Conservation (phyloP, 148 eudicot genomes). For the Mesembryanthemum crystallinum region DNA sequence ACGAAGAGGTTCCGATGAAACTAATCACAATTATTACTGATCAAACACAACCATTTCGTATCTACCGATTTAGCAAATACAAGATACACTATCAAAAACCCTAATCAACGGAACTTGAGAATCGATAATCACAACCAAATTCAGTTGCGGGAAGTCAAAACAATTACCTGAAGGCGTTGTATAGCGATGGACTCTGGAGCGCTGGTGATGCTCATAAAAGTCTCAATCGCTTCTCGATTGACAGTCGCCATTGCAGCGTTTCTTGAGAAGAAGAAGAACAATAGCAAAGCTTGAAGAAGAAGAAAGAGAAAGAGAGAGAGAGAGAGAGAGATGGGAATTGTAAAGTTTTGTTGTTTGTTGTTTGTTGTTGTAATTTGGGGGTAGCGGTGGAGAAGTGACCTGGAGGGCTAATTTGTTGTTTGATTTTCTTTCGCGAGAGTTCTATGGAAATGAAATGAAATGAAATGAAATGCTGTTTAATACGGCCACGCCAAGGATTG, state of each 20-base stretch:
- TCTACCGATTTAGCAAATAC: not conserved
- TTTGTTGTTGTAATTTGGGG: not conserved
- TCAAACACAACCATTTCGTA: not conserved
- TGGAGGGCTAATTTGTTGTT: not conserved
- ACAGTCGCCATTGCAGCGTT: slow-evolving; percentile 61
- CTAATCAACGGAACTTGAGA: slow-evolving; percentile 18
- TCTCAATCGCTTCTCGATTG: slow-evolving; percentile 69
- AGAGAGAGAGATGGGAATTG: too few species aligned
- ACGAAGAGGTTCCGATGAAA: not conserved
- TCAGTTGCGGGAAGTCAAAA: not conserved
- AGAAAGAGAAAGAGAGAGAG: not conserved
- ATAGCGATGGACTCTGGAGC: slow-evolving; percentile 55
- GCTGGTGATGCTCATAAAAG: slow-evolving; percentile 84
- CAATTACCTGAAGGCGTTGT: slow-evolving; percentile 59
- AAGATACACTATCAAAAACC: slow-evolving; percentile 17
- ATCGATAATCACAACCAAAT: not conserved
- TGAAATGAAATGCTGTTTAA: too few species aligned
- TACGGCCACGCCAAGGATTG: not conserved
- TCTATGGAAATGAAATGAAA: too few species aligned
- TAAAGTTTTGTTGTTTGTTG: not conserved
- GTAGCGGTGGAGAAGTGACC: slow-evolving; percentile 17
- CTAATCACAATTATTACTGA: slow-evolving; percentile 13
- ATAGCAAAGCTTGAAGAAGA: too few species aligned
- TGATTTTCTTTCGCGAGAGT: not conserved
- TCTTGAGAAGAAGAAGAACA: not conserved